A percentile compares a stretch with the other conserved stretches of the same genome.
Conservation (phyloP, 78 protist species). For the Ministeria vibrans region DNA sequence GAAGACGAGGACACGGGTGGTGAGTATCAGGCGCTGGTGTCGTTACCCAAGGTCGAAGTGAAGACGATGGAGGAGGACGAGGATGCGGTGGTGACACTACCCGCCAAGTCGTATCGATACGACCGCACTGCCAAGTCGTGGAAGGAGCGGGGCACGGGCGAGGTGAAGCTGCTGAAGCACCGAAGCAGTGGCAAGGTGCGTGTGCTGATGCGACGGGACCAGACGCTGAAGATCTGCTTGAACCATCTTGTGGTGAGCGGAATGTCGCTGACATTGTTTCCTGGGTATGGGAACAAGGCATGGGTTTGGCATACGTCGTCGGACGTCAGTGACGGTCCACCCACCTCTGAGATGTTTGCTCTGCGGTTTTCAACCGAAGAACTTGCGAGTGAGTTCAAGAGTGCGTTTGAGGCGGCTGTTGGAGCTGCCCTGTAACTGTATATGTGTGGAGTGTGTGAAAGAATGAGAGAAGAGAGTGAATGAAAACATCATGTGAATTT, state of each 20-base stretch:
- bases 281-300: slow-evolving; percentile 11
- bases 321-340: slow-evolving; percentile 12
- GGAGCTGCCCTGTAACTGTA: too few relatives aligned
- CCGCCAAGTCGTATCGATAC: slow-evolving; percentile 72
- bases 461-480: too few relatives aligned
- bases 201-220: slow-evolving; percentile 87
- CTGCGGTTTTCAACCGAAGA: slow-evolving; percentile 3
- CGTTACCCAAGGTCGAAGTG: slow-evolving; percentile 22
- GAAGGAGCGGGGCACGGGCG: slow-evolving; percentile 91
- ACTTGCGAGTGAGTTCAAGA: not conserved
- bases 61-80: slow-evolving; percentile 42
- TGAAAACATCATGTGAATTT: too few relatives aligned
- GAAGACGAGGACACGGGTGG: too few relatives aligned
- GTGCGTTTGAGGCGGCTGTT: not conserved
- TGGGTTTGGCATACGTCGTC: slow-evolving; percentile 12
- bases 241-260: slow-evolving; percentile 44
- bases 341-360: slow-evolving; percentile 2
- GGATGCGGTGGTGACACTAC: slow-evolving; percentile 21
- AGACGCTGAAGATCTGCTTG: slow-evolving; percentile 84
- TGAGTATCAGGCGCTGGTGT: slow-evolving; percentile 27
- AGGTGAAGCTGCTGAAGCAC: slow-evolving; percentile 71
- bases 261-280: not conserved
- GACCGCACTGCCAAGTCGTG: slow-evolving; percentile 50
- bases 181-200: slow-evolving; percentile 55
- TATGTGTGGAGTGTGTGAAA: too few relatives aligned